These are phyloP conservation scores for Coix lacrymajobi DNA, from an alignment of 176 grass and related monocot species.

Conservation along the genomic window DNA sequence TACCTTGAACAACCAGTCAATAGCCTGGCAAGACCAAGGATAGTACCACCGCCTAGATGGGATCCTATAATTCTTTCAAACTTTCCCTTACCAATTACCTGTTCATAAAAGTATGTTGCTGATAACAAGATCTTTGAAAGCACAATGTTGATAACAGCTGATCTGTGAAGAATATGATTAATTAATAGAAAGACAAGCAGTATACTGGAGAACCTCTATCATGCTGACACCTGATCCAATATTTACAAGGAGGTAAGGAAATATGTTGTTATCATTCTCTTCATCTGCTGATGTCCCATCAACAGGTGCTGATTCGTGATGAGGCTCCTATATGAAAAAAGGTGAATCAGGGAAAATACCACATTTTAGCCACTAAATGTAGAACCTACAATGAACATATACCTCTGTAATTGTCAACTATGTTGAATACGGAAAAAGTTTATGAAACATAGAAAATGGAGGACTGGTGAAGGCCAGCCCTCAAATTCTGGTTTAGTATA, in stretches of 20 bases:
- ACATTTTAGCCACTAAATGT: not conserved
- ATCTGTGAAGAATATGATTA: not conserved
- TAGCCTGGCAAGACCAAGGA: slow-evolving; percentile 82
- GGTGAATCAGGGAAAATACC: not conserved
- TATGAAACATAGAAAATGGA: not conserved
- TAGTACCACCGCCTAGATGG: slow-evolving; percentile 92
- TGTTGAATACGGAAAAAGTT: not conserved
- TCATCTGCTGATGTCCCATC: slow-evolving; percentile 54
- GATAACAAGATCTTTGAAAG: not conserved
- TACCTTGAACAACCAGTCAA: slow-evolving; percentile 91
- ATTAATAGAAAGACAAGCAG: slow-evolving; percentile 9
- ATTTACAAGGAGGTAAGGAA: slow-evolving; percentile 99
- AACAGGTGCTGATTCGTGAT: slow-evolving; percentile 42
- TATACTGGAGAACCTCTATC: slow-evolving; percentile 70
- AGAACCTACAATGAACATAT: not conserved
- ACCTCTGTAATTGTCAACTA: not conserved
- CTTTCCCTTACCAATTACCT: slow-evolving; percentile 95
- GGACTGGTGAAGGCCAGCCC: not conserved
- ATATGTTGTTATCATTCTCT: slow-evolving; percentile 79
- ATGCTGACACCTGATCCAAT: slow-evolving; percentile 99
- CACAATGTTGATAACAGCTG: slow-evolving; percentile 4
- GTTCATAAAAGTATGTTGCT: slow-evolving; percentile 21
- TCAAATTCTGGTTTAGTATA: not conserved
- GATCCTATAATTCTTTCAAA: slow-evolving; percentile 98
- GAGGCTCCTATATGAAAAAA: slow-evolving; percentile 45